phyloP scores from a whole-genome alignment of 228 moss, liverwort and hornwort species.

The Sphagnum magellanicum region DNA sequence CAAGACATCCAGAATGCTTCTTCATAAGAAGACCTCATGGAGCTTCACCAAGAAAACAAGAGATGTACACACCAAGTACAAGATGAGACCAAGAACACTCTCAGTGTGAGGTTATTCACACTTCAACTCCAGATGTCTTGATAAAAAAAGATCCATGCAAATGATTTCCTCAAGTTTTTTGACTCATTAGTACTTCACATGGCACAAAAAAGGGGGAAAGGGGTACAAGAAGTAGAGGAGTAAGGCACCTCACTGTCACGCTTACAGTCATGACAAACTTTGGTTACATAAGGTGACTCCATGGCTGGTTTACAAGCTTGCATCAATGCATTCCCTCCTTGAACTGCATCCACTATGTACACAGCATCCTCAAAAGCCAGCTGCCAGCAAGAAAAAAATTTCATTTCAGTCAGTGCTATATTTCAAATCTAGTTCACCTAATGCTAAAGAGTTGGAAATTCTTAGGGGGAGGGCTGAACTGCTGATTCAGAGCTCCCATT shows the following conservation, averaged over 20 bases:
- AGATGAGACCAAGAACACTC: too few species aligned
- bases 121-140: neutral
- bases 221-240: conserved; percentile 9
- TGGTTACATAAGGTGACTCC: conserved; percentile 68
- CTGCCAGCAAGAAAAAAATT: conserved; percentile 20
- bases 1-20: too few species aligned
- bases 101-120: too few species aligned
- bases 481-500: too few species aligned
- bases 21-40: too few species aligned
- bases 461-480: too few species aligned
- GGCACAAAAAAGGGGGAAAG: neutral
- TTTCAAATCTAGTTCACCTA: neutral
- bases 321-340: conserved; percentile 63
- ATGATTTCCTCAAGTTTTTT: neutral
- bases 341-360: conserved; percentile 91
- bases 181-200: too few species aligned
- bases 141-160: neutral
- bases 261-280: conserved; percentile 95
- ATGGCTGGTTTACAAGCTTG: conserved; percentile 81
- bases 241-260: conserved; percentile 86
- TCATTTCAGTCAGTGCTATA: neutral
- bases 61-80: too few species aligned
- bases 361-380: conserved; percentile 81
- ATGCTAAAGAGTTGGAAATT: too few species aligned
- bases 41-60: too few species aligned